Base-by-base conservation (phyloP, 2,329 filamentous ascomycete genomes). In the Diaporthe citri region DNA sequence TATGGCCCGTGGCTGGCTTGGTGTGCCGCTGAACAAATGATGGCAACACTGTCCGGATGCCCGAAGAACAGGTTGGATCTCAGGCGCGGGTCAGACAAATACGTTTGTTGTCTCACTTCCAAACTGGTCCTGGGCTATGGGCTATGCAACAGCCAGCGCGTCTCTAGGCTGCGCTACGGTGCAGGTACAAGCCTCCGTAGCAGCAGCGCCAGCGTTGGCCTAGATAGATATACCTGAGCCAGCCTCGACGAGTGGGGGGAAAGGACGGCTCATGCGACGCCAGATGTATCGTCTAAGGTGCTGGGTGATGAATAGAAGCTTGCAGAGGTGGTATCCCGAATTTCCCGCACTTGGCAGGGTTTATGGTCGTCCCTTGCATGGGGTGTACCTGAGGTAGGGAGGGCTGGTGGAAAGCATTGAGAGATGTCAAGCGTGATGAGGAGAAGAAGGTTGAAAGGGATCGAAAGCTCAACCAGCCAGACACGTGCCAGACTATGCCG, bases 371-470 rank as follows among this genome's bases (percentile, higher is more conserved):
- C 64, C 46, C 31, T 67, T 67, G 64, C 64, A 67, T 67, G 64
- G 34, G 31, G 15, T 52, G 22, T 1, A 39, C 36, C 13, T 39
- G 10, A 39, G 13, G 36, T 12, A 34, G 20, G 10, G 31, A 51
- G 41, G 43, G 41, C 39, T 67, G 43, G 22, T 10, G 28, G 7
- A 39, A 52, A 52, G 62, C 62, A 51, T 67, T 31, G 43, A 48
- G 28, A 31, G 62, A 51, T 66, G 60, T 43, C 60, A 66, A 66
- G 60, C 43, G 43, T 66, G 60, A 12, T 67, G 43, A 51, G 62
- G 28, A 34, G n/a, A 51, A 67, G 22, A 39, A 25, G n/a, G n/a
- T 67, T 43, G 25, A n/a, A 22, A 17, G 8, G 43, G 43, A 52
- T 39, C n/a, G 25, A 28, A 25, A 52, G 46, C n/a, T 36, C 46